A percentile compares a stretch with the other conserved stretches of the same genome.
These are phyloP conservation scores for Ambrosia hybrid DNA, from an alignment of 140 eudicot genomes.

Conservation along the genomic window DNA sequence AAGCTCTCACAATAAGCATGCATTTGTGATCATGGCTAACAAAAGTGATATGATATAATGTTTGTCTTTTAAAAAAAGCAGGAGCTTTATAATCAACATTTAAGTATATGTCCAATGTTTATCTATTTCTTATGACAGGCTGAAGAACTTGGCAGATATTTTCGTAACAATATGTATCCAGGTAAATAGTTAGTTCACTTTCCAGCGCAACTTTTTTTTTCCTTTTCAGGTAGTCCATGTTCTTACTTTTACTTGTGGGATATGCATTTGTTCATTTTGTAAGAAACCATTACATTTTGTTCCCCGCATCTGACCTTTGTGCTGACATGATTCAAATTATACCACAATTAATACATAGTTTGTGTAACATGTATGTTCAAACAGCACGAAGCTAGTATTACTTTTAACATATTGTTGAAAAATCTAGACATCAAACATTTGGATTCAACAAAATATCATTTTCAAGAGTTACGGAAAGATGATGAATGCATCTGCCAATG, in stretches of 20 bases:
- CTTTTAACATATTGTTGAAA: too few species aligned
- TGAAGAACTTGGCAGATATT: constrained; percentile 97
- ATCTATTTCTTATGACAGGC: constrained; percentile 58
- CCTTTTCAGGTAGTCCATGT: constrained; percentile 8
- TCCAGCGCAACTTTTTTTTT: constrained; percentile 2
- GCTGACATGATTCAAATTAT: background rate
- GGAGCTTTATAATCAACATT: constrained; percentile 17
- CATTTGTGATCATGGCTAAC: background rate
- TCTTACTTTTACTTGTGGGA: too few species aligned
- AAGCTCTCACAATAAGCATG: too few species aligned
- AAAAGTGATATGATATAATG: constrained; percentile 8
- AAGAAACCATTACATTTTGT: too few species aligned
- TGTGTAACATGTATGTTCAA: too few species aligned
- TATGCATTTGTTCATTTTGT: too few species aligned
- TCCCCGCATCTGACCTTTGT: too few species aligned
- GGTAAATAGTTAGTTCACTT: constrained; percentile 41
- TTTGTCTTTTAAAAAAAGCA: constrained; percentile 11
- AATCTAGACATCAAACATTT: too few species aligned
- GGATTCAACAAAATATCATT: too few species aligned
- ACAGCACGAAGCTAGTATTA: too few species aligned
- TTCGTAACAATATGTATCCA: constrained; percentile 96
- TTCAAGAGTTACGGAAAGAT: too few species aligned
- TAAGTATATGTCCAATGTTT: background rate
- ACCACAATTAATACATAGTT: background rate
- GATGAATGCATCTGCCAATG: too few species aligned